These are phyloP conservation scores for Cenococcum geophilum DNA, from an alignment of 495 filamentous ascomycete genomes.

Conservation along the genomic window DNA sequence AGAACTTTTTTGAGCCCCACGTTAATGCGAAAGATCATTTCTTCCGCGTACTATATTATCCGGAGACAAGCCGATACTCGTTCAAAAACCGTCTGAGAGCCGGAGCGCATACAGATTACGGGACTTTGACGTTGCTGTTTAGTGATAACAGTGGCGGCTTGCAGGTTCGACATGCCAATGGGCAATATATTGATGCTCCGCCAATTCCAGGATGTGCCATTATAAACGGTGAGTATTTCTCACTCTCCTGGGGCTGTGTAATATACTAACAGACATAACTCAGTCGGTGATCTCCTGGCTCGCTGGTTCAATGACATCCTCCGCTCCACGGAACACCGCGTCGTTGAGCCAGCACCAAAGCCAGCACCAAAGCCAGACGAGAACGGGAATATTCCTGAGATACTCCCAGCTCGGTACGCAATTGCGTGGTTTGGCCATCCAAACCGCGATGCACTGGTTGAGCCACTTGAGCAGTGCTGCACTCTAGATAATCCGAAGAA, in stretches of 20 bases:
- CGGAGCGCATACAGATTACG: constrained; percentile 29
- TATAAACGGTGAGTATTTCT: constrained; percentile 10
- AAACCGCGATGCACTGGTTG: constrained; percentile 1
- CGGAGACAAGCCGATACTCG: constrained; percentile 6
- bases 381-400: constrained; percentile 2
- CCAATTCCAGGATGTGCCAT: constrained; percentile 40
- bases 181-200: constrained; percentile 43
- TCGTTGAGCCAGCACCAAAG: not conserved
- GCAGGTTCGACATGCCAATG: constrained; percentile 47
- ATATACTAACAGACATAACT: not conserved
- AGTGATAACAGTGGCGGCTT: constrained; percentile 42
- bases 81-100: constrained; percentile 9
- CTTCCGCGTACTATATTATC: constrained; percentile 21
- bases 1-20: constrained; percentile 17
- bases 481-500: not conserved
- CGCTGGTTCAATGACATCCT: not conserved
- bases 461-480: not conserved
- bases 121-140: constrained; percentile 25
- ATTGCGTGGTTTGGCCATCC: not conserved
- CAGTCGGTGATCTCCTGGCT: not conserved
- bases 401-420: not conserved
- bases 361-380: not conserved
- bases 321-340: not conserved
- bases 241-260: not conserved
- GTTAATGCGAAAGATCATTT: constrained; percentile 14